A percentile compares a stretch with the other conserved stretches of the same genome.
Evolutionary conservation across 2,329 filamentous ascomycete species (phyloP).

Genomic region (Canariomyces notabilis): DNA sequence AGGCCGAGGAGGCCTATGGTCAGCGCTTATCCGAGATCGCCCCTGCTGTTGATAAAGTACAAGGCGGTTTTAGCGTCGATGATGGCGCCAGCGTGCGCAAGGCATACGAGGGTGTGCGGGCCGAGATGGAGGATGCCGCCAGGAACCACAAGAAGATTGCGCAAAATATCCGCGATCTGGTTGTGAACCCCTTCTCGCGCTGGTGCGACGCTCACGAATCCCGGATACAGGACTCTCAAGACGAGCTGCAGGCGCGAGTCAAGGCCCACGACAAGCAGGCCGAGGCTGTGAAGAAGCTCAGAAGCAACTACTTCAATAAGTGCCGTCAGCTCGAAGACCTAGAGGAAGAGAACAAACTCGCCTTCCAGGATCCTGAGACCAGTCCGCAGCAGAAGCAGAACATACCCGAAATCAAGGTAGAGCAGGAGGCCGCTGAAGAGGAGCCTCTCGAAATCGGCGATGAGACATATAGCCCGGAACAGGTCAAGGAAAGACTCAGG

Average conservation of each 20-base stretch:
- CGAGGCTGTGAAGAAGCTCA: slow-evolving; percentile 84
- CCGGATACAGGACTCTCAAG: slow-evolving; percentile 88
- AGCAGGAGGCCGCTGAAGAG: slow-evolving; percentile 62
- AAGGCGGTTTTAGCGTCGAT: slow-evolving; percentile 80
- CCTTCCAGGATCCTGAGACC: slow-evolving; percentile 79
- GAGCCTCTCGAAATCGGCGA: slow-evolving; percentile 88
- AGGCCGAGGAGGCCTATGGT: slow-evolving; percentile 89
- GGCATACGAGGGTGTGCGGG: slow-evolving; percentile 90
- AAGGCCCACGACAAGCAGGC: slow-evolving; percentile 91
- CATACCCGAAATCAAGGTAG: slow-evolving; percentile 85
- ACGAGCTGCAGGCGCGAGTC: slow-evolving; percentile 84
- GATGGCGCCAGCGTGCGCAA: slow-evolving; percentile 95
- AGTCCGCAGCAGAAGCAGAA: slow-evolving; percentile 54
- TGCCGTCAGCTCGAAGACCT: slow-evolving; percentile 92
- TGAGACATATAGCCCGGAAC: slow-evolving; percentile 75
- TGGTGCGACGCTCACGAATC: slow-evolving; percentile 96
- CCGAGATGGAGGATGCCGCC: slow-evolving; percentile 86
- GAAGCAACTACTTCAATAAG: slow-evolving; percentile 98
- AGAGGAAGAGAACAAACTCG: slow-evolving; percentile 97
- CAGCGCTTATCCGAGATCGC: slow-evolving; percentile 76
- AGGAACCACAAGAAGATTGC: slow-evolving; percentile 93
- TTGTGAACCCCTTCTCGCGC: slow-evolving; percentile 86
- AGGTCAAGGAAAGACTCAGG: slow-evolving; percentile 82
- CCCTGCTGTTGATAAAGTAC: slow-evolving; percentile 73
- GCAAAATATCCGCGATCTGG: slow-evolving; percentile 90